These are phyloP conservation scores for Cicer chorassanicum DNA, from an alignment of 306 rosid species.

Conservation along the genomic window DNA sequence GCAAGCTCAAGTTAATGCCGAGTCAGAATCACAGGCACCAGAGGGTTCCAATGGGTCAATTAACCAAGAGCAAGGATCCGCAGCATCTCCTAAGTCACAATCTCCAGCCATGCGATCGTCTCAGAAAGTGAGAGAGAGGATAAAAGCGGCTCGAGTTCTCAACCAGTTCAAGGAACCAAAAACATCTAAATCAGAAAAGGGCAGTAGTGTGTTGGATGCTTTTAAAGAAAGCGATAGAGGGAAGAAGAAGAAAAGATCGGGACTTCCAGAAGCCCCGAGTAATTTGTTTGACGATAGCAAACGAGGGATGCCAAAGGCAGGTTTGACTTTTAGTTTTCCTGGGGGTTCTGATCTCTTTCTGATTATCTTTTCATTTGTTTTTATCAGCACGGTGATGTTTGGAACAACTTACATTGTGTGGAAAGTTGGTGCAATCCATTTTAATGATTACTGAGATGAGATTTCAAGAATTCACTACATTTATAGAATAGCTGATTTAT, in stretches of 20 bases:
- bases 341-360: conserved; percentile 77
- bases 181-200: conserved; percentile 68
- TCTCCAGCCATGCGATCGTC: conserved; percentile 54
- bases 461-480: conserved; percentile 28
- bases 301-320: conserved; percentile 76
- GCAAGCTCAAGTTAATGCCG: conserved; percentile 47
- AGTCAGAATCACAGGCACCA: conserved; percentile 51
- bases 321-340: conserved; percentile 75
- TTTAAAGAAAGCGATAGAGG: conserved; percentile 79
- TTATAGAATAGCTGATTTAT: conserved; percentile 36
- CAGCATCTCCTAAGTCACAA: conserved; percentile 45
- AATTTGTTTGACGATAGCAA: conserved; percentile 87
- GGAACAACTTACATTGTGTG: conserved; percentile 92
- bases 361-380: conserved; percentile 72
- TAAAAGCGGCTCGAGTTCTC: conserved; percentile 81
- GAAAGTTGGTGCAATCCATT: conserved; percentile 98
- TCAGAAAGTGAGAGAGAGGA: conserved; percentile 77
- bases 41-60: conserved; percentile 51
- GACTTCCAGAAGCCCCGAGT: conserved; percentile 93
- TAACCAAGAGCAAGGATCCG: conserved; percentile 20
- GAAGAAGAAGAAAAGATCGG: conserved; percentile 73
- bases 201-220: conserved; percentile 80
- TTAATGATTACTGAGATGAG: conserved; percentile 73
- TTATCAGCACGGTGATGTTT: conserved; percentile 88
- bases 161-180: conserved; percentile 63